phyloP scores from a whole-genome alignment of 2,329 filamentous ascomycete genomes.

The Dothiorella sarmentorum region DNA sequence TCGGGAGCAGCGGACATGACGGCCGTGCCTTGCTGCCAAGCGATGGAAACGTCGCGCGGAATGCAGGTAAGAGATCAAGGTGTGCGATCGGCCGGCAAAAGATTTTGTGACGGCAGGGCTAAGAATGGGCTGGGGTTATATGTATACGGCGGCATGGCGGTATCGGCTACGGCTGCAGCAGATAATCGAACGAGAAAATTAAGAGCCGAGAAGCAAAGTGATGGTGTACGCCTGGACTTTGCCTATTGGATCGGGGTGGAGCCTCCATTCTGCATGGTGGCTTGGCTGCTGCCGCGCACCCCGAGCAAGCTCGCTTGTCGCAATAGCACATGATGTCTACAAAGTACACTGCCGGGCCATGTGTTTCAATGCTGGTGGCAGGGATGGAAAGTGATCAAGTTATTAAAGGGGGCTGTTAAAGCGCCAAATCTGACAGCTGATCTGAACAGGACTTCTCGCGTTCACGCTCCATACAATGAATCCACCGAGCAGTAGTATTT shows the following conservation, averaged over 20 bases:
- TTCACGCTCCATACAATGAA: too few relatives aligned
- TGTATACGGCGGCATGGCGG: background rate
- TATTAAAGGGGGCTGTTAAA: too few relatives aligned
- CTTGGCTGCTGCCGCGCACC: slow-evolving; percentile 5
- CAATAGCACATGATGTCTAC: background rate
- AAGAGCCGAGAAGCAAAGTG: background rate
- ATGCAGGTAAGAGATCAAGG: background rate
- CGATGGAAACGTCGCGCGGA: background rate
- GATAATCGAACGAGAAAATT: background rate
- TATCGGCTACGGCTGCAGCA: background rate
- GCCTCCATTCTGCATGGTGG: background rate
- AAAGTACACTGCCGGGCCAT: too few relatives aligned
- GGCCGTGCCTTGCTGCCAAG: background rate
- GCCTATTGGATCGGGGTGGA: background rate
- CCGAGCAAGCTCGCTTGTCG: background rate
- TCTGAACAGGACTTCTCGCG: background rate
- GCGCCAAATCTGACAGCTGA: background rate
- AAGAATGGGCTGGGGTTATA: background rate
- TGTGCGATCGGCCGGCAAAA: background rate
- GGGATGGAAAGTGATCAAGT: too few relatives aligned
- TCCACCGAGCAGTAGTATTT: background rate
- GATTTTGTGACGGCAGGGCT: background rate
- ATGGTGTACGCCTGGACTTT: background rate
- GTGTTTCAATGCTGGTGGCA: too few relatives aligned
- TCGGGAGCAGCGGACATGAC: background rate